Conservation (phyloP, 2,329 filamentous ascomycete species). For the Colletotrichum camelliae region DNA sequence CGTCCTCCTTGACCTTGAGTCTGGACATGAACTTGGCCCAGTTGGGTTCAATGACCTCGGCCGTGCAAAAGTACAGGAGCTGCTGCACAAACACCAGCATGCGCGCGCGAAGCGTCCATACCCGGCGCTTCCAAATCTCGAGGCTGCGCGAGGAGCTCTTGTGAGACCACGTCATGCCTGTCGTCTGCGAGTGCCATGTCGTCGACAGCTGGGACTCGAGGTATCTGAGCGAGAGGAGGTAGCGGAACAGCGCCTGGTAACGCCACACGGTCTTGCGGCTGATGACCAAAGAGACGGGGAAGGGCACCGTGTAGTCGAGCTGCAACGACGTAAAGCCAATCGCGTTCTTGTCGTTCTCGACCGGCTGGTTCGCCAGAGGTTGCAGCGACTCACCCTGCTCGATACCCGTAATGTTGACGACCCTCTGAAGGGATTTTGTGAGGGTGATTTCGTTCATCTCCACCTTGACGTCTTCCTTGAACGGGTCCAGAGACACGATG, state of each 20-base stretch:
- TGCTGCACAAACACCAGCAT: constrained; percentile 99
- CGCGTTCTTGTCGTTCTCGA: constrained; percentile 86
- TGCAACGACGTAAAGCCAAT: constrained; percentile 91
- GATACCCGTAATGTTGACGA: constrained; percentile 95
- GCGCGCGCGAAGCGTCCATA: constrained; percentile 88
- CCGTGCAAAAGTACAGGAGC: constrained; percentile 93
- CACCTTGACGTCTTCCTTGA: constrained; percentile 98
- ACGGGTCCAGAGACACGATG: constrained; percentile 91
- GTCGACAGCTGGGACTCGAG: constrained; percentile 86
- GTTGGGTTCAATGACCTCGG: constrained; percentile 97
- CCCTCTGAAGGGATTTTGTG: constrained; percentile 92
- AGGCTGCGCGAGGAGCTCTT: constrained; percentile 74
- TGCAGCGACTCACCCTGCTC: constrained; percentile 87
- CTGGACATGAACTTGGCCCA: constrained; percentile 95
- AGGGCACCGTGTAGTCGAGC: constrained; percentile 92
- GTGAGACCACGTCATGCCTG: constrained; percentile 82
- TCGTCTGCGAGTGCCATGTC: constrained; percentile 90
- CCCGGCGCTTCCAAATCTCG: constrained; percentile 90
- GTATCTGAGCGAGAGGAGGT: constrained; percentile 87
- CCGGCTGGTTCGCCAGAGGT: constrained; percentile 68
- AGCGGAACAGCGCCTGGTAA: constrained; percentile 95
- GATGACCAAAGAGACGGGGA: constrained; percentile 93
- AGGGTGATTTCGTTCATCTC: constrained; percentile 95
- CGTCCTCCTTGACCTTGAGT: constrained; percentile 67
- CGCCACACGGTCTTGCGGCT: constrained; percentile 96